Conservation (phyloP, 202 grass and related monocot genomes). For the Zizania palustris region DNA sequence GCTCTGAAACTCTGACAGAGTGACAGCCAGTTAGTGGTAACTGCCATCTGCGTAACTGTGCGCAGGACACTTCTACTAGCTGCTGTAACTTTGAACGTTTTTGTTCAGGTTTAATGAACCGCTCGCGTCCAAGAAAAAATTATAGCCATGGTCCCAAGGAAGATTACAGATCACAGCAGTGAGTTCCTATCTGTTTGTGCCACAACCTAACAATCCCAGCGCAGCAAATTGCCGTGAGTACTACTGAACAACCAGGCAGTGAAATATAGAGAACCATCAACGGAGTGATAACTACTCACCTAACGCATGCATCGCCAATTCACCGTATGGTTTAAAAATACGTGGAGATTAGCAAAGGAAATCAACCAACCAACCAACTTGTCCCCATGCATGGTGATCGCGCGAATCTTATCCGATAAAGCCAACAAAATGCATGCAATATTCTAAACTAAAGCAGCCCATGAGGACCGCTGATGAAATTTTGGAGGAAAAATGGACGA, state of each 20-base stretch:
- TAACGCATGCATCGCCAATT: background rate
- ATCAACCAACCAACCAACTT: background rate
- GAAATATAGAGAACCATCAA: too few species aligned
- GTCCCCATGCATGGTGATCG: conserved; percentile 14
- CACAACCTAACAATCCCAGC: background rate
- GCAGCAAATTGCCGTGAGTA: too few species aligned
- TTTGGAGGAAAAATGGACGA: background rate
- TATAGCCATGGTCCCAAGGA: conserved; percentile 14
- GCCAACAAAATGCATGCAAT: background rate
- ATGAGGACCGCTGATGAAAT: background rate
- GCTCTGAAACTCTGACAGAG: too few species aligned
- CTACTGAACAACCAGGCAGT: too few species aligned
- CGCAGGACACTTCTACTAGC: too few species aligned
- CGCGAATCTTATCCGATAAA: conserved; percentile 20
- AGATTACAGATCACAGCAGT: background rate
- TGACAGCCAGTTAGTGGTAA: too few species aligned
- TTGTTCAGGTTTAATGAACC: too few species aligned
- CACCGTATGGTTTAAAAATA: background rate
- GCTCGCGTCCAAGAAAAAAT: background rate
- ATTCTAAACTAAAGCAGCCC: background rate
- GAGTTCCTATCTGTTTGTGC: background rate
- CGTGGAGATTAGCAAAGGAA: background rate
- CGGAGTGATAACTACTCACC: background rate
- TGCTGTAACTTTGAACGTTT: too few species aligned
- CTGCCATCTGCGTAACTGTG: too few species aligned